Base-by-base conservation (phyloP, 2,329 filamentous ascomycete species). In the Hypoxylon sp. region DNA sequence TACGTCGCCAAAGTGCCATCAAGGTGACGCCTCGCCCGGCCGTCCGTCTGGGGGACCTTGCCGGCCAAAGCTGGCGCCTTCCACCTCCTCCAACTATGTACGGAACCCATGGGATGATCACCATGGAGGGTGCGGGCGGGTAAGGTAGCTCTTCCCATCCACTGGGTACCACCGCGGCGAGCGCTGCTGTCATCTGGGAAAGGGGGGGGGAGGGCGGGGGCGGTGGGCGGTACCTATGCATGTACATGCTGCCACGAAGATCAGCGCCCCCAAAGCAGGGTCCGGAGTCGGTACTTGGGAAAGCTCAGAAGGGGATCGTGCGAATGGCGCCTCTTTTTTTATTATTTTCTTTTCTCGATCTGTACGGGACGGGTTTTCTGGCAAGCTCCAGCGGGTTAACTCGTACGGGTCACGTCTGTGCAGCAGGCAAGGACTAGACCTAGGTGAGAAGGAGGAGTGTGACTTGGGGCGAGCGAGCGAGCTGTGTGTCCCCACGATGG, bases 241-340 rank as follows among this genome's bases (percentile, higher is more conserved):
- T n/a, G n/a, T n/a, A n/a, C n/a, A 49, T 38, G 40, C 42, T 52
- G 56, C 52, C 54, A 54, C 29, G 51, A 27, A 57, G 61, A 64
- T 64, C 58, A 52, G 51, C 60, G 26, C 23, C 17, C 17, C 29
- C 48, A 15, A 54, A 52, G 26, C 55, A 46, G 52, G 31, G 1
- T 35, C 23, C 58, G 50, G 54, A 51, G 55, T 55, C 61, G 58
- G 58, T 58, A 61, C 41, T 61, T 55, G 35, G 33, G 13, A 55
- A 48, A 45, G 31, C 31, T 45, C 49, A 47, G 42, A 35, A 31
- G 10, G 42, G 37, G 15, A 58, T 52, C 31, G 33, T 41, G 33
- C 27, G 10, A 41, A 52, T 31, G 41, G 31, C 51, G 56, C 35
- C n/a, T n/a, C n/a, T n/a, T n/a, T n/a, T n/a, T n/a, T n/a, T n/a